These are phyloP conservation scores for Clarireedia homoeocarpa DNA, from an alignment of 2,329 filamentous ascomycete genomes.

Conservation along the genomic window DNA sequence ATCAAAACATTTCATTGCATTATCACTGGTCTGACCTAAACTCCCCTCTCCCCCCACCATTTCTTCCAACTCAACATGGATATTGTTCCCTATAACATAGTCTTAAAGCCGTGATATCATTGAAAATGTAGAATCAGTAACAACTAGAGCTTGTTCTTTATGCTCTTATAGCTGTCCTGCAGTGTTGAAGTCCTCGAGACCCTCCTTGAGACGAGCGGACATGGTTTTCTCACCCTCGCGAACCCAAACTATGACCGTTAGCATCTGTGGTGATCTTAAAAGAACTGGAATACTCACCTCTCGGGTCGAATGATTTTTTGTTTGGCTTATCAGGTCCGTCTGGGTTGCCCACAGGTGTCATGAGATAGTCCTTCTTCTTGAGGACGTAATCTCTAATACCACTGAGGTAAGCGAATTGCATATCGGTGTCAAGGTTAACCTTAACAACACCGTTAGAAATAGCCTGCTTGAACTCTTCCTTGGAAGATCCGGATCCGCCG, in stretches of 20 bases:
- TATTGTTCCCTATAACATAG: not conserved
- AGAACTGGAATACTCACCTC: not conserved
- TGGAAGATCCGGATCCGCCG: conserved; percentile 86
- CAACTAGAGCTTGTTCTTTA: not conserved
- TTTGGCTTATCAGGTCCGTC: conserved; percentile 96
- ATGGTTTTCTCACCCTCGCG: conserved; percentile 97
- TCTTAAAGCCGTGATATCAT: conserved; percentile 4
- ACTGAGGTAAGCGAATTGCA: conserved; percentile 88
- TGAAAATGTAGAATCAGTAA: conserved; percentile 1
- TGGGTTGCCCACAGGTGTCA: conserved; percentile 84
- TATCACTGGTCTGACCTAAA: too few species aligned
- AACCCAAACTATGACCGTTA: conserved; percentile 61
- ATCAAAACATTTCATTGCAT: too few species aligned
- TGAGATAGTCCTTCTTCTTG: conserved; percentile 91
- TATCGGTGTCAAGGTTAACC: conserved; percentile 98
- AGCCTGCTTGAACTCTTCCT: conserved; percentile 83
- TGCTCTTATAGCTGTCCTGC: conserved; percentile 61
- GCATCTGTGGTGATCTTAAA: not conserved
- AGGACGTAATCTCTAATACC: conserved; percentile 94
- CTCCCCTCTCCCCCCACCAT: not conserved
- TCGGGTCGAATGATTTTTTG: conserved; percentile 80
- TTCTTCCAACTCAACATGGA: not conserved
- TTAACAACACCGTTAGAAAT: conserved; percentile 95
- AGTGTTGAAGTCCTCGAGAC: conserved; percentile 87
- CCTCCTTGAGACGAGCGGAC: conserved; percentile 69